Conservation (phyloP, 768 basidiomycete species). For the Leccinum longicurvipes region DNA sequence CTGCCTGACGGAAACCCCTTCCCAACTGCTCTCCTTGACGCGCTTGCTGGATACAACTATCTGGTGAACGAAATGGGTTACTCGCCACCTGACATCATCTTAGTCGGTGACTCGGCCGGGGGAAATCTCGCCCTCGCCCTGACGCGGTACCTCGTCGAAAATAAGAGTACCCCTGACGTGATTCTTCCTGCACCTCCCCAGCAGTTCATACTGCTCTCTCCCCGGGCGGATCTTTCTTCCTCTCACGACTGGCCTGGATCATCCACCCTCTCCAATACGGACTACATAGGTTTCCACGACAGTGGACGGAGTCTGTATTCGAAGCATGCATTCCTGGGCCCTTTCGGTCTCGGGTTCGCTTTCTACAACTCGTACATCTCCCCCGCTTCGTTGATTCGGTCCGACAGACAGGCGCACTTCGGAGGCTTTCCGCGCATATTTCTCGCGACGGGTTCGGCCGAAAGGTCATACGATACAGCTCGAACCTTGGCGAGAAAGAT, state of each 20-base stretch:
- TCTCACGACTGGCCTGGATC: constrained; percentile 39
- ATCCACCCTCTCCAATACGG: constrained; percentile 36
- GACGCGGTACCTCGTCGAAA: constrained; percentile 56
- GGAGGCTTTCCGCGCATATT: constrained; percentile 59
- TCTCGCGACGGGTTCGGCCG: constrained; percentile 55
- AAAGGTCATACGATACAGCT: constrained; percentile 54
- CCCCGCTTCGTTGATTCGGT: constrained; percentile 46
- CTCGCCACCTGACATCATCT: constrained; percentile 54
- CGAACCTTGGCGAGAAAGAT: constrained; percentile 45
- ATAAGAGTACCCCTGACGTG: constrained; percentile 29
- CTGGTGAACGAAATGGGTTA: constrained; percentile 59
- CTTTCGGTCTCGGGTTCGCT: constrained; percentile 45
- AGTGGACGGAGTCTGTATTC: constrained; percentile 28
- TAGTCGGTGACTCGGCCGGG: constrained; percentile 77
- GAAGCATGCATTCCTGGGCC: constrained; percentile 43
- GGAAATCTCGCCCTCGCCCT: constrained; percentile 68
- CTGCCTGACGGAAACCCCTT: constrained; percentile 52
- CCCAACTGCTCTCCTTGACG: constrained; percentile 73
- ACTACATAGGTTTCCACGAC: constrained; percentile 14
- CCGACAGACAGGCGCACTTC: constrained; percentile 39
- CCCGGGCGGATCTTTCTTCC: constrained; percentile 47
- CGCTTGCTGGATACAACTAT: constrained; percentile 69
- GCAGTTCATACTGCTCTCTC: constrained; percentile 51
- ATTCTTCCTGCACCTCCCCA: constrained; percentile 45
- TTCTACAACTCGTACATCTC: constrained; percentile 55